Evolutionary conservation across 495 filamentous ascomycete species (phyloP).

Genomic region (Penicillium herquei): DNA sequence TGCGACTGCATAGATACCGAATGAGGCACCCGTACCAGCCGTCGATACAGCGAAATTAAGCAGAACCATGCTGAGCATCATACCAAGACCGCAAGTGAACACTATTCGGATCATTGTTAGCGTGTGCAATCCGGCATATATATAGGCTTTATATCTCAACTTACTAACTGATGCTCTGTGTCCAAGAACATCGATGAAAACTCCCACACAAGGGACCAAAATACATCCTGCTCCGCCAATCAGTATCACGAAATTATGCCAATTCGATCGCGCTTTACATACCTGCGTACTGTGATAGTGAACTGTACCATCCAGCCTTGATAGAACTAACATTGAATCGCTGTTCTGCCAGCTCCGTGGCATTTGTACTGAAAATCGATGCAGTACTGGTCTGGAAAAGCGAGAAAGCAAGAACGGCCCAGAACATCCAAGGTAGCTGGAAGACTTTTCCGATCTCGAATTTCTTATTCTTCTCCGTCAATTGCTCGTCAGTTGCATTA

Average conservation of each 20-base stretch:
- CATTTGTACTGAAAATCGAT: conserved; percentile 40
- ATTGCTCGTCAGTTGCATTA: conserved; percentile 34
- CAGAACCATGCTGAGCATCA: conserved; percentile 41
- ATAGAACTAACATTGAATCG: conserved; percentile 40
- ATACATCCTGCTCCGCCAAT: conserved; percentile 29
- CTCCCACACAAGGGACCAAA: conserved; percentile 39
- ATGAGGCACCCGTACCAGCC: conserved; percentile 39
- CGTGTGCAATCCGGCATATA: background rate
- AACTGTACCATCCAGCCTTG: conserved; percentile 46
- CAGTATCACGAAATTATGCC: background rate
- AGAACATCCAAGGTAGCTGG: conserved; percentile 45
- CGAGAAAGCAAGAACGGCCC: conserved; percentile 39
- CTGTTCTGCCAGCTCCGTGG: conserved; percentile 44
- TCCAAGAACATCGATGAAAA: conserved; percentile 46
- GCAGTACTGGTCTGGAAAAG: conserved; percentile 45
- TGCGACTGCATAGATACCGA: conserved; percentile 45
- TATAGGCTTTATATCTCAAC: conserved; percentile 9
- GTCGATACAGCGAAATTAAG: conserved; percentile 35
- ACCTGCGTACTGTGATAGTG: conserved; percentile 44
- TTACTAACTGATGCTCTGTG: conserved; percentile 40
- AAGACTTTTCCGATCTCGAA: conserved; percentile 44
- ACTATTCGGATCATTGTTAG: conserved; percentile 15
- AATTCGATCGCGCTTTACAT: background rate
- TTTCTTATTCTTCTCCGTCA: conserved; percentile 47
- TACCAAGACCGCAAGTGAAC: conserved; percentile 34